phyloP scores from a whole-genome alignment of 306 rosid species.

The Fragaria nilgerrensis region DNA sequence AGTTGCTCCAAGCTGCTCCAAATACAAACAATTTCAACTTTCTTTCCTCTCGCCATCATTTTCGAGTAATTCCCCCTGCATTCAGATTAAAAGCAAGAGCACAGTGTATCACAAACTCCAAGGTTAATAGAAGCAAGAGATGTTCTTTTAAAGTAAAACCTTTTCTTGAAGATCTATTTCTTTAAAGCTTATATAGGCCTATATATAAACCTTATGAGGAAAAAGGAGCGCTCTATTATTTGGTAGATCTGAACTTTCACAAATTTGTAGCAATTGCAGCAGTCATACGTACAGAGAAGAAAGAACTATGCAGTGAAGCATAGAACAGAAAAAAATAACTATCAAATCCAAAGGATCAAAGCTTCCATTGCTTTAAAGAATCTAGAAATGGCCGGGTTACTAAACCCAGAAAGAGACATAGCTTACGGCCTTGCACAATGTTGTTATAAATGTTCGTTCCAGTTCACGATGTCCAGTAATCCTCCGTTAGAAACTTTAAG shows the following conservation, averaged over 20 bases:
- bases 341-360: neutral
- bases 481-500: neutral
- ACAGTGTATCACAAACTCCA: too few species aligned
- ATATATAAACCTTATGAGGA: neutral
- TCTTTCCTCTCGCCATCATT: too few species aligned
- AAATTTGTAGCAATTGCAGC: neutral
- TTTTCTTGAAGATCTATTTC: neutral
- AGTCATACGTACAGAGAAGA: neutral
- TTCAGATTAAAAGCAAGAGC: neutral
- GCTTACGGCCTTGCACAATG: neutral
- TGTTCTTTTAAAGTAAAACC: neutral
- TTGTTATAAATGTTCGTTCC: neutral
- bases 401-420: neutral
- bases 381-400: conserved; percentile 2
- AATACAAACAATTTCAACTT: too few species aligned
- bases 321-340: neutral
- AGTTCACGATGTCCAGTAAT: neutral
- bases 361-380: neutral
- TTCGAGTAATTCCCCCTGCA: too few species aligned
- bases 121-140: neutral
- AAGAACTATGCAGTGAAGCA: neutral
- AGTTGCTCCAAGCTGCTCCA: too few species aligned
- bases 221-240: neutral
- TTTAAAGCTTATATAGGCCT: neutral
- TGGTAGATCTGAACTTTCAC: conserved; percentile 6